phyloP scores from a whole-genome alignment of 768 basidiomycete species.

The Tulasnella sp. region DNA sequence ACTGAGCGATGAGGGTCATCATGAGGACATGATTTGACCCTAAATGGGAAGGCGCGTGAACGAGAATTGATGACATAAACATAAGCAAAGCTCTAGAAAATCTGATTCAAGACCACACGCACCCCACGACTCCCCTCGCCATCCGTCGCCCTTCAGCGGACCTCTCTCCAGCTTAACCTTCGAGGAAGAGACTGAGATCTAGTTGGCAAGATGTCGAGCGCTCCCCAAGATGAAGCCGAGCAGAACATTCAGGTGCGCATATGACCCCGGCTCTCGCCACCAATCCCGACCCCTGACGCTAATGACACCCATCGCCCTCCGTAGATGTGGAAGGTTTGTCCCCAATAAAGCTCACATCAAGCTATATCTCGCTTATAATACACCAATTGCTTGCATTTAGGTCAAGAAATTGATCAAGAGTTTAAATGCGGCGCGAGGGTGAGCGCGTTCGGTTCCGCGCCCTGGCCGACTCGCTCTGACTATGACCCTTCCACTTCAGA shows the following conservation, averaged over 20 bases:
- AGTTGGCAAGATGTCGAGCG: background rate
- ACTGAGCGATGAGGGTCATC: conserved; percentile 21
- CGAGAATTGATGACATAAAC: background rate
- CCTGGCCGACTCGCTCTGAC: background rate
- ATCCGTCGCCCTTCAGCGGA: background rate
- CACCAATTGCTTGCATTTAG: conserved; percentile 26
- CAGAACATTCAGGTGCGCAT: conserved; percentile 88
- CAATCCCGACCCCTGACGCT: background rate
- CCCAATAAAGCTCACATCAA: background rate
- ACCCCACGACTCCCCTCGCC: background rate
- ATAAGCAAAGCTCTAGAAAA: background rate
- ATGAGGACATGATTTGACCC: background rate
- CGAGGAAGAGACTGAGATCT: background rate
- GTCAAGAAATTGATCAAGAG: conserved; percentile 99
- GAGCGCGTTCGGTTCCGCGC: conserved; percentile 9
- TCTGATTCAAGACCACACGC: background rate
- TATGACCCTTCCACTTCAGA: conserved; percentile 28
- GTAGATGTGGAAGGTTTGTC: conserved; percentile 6
- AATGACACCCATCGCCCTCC: background rate
- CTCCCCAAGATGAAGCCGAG: conserved; percentile 42
- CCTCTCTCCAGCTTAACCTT: background rate
- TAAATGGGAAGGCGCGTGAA: background rate
- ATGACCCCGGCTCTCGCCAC: background rate
- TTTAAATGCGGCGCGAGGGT: conserved; percentile 89
- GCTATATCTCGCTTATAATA: background rate